These are phyloP conservation scores for Phaeoacremonium minimum DNA, from an alignment of 2,329 filamentous ascomycete genomes.

Conservation along the genomic window DNA sequence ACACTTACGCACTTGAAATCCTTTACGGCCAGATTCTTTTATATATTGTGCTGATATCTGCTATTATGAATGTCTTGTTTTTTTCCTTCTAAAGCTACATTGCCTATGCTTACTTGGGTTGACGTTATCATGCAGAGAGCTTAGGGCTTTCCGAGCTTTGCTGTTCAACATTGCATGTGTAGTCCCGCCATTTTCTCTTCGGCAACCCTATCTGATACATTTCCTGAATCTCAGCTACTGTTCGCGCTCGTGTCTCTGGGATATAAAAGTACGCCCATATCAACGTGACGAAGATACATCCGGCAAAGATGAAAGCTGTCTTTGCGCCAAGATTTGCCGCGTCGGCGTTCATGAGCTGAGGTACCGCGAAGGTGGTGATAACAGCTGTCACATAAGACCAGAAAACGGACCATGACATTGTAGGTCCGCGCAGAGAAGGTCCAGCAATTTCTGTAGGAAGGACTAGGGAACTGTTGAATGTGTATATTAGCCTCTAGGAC, in stretches of 20 bases:
- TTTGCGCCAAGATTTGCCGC: constrained; percentile 9
- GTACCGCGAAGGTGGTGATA: constrained; percentile 30
- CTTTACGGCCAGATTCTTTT: too few species aligned
- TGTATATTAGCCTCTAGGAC: constrained; percentile 9
- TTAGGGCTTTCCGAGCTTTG: too few species aligned
- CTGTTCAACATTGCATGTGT: too few species aligned
- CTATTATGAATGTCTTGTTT: too few species aligned
- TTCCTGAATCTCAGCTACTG: constrained; percentile 8
- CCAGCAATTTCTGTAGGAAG: constrained; percentile 24
- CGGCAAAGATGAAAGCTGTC: constrained; percentile 8
- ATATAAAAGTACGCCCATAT: constrained; percentile 8
- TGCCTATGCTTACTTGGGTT: too few species aligned
- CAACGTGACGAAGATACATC: constrained; percentile 6
- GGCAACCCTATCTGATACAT: background rate
- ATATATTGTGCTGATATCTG: too few species aligned
- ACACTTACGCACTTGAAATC: too few species aligned
- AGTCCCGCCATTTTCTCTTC: background rate
- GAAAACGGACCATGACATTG: constrained; percentile 27
- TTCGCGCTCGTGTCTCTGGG: constrained; percentile 7
- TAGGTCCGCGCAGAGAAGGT: constrained; percentile 9
- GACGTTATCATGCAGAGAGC: too few species aligned
- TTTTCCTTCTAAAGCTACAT: too few species aligned
- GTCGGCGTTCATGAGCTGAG: constrained; percentile 19
- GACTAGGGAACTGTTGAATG: constrained; percentile 23
- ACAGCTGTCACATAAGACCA: constrained; percentile 29